A percentile compares a stretch with the other conserved stretches of the same genome.
Conservation (phyloP, 208 protist genomes). For the Wallacemonas sp. region DNA sequence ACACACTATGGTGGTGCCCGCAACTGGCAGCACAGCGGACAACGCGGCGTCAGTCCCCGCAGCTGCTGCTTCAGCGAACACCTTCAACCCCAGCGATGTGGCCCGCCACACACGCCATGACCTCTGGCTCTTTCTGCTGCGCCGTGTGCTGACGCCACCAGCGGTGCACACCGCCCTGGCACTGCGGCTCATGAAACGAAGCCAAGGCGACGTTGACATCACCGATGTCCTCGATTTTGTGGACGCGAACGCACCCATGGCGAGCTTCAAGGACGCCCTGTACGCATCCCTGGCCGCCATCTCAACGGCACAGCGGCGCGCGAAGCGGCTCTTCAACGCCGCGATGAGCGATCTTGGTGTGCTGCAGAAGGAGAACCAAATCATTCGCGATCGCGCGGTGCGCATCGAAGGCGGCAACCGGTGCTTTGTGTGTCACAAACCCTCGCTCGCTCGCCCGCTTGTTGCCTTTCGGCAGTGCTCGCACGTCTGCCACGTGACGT, state of each 20-base stretch:
- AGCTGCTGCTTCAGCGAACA: no score
- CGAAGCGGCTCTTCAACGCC: background rate
- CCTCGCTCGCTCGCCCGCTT: slow-evolving; percentile 35
- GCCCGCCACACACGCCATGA: slow-evolving; percentile 15
- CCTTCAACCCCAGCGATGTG: no score
- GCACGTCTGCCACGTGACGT: slow-evolving; percentile 47
- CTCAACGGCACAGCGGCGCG: slow-evolving; percentile 1
- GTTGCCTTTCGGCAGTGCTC: slow-evolving; percentile 42
- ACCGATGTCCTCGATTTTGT: slow-evolving; percentile 51
- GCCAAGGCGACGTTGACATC: slow-evolving; percentile 36
- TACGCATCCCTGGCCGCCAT: slow-evolving; percentile 32
- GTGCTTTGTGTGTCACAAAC: slow-evolving; percentile 37
- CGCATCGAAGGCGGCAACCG: background rate
- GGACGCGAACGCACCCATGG: slow-evolving; percentile 33
- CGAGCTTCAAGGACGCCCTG: slow-evolving; percentile 44
- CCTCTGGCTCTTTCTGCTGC: slow-evolving; percentile 5
- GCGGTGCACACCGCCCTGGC: slow-evolving; percentile 17
- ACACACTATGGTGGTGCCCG: no score
- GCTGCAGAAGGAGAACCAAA: slow-evolving; percentile 15
- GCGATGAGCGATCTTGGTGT: slow-evolving; percentile 9
- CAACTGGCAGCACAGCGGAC: no score
- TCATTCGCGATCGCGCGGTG: background rate
- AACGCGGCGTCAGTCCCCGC: no score
- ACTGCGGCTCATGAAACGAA: slow-evolving; percentile 38
- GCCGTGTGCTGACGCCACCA: background rate